These are phyloP conservation scores for Straminergon stramineum DNA, from an alignment of 225 moss, liverwort and hornwort species.

Conservation along the genomic window DNA sequence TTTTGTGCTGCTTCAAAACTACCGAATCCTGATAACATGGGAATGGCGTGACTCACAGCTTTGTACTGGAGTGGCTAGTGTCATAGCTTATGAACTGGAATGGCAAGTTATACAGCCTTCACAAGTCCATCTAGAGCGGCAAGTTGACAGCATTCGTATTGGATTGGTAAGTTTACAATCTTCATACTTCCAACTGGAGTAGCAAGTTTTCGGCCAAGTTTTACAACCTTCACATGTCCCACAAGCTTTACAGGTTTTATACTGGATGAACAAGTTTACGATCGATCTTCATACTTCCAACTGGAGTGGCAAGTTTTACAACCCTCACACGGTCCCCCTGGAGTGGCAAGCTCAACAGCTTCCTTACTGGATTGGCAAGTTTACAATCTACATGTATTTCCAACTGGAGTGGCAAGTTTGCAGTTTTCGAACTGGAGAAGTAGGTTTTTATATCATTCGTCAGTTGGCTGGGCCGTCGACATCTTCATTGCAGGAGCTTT, in stretches of 20 bases:
- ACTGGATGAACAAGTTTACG: no score
- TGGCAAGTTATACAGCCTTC: neutral
- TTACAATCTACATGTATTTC: neutral
- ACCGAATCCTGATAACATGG: neutral
- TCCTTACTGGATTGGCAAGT: neutral
- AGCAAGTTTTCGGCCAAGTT: no score
- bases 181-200: neutral
- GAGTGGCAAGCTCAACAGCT: neutral
- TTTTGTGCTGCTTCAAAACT: constrained; percentile 15
- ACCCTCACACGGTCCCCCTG: neutral
- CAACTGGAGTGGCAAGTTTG: neutral
- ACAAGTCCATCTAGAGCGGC: neutral
- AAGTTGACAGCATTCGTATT: neutral
- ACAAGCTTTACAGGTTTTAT: no score
- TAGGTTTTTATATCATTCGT: neutral
- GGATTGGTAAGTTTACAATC: neutral
- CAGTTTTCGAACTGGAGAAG: neutral
- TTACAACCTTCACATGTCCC: neutral
- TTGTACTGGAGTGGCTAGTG: neutral
- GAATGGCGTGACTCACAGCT: neutral
- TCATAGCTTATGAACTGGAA: neutral
- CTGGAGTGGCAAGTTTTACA: neutral
- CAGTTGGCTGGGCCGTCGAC: neutral
- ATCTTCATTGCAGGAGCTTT: neutral
- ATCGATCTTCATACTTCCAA: no score